Evolutionary conservation across 1,284 basidiomycete genomes (phyloP), one percentile per base, ranked within the genome.

Genomic region (Fomitopsis palustris): DNA sequence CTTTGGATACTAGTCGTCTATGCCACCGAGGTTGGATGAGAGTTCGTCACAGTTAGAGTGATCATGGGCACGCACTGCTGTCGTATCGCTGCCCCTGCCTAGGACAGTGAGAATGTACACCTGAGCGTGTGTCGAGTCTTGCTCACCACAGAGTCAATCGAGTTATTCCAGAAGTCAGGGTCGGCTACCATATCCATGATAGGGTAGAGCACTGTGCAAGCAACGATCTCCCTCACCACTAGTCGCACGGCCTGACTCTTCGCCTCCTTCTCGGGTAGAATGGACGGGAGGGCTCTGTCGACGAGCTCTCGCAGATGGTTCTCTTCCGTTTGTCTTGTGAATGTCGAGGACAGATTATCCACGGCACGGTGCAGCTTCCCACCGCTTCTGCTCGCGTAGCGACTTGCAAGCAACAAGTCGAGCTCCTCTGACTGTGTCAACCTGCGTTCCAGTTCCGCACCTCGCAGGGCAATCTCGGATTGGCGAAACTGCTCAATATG

Each of bases 111-210:
- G 47, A 60, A 35, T 55, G 42, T 33, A 59, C 27, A 9, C 35
- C 1, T 14, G 16, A 57, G 16, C 19, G 29, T 43, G 33, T 38
- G 27, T 45, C 19, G 45, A 17, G n/a, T 14, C 54, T 27, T 37
- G 79, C 88, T 72, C 73, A 92, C 92, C 74, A 93, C 83, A 75
- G 95, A 89, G 71, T 98, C 95, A 56, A 98, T 92, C 51, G 87
- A 84, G 57, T 87, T 81, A 75, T 98, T 98, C 94, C 95, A 98
- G 65, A 97, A 97, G 73, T 98, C 96, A 17, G 95, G 92, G 70
- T 98, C 96, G 53, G 91, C 83, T 47, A 98, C 70, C 87, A 96
- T 92, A 57, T 98, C 93, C 78, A 98, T 88, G 57, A 96, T 73
- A 3, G 96, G 94, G 67, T 90, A 86, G 33, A 98, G 71, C 5